Percentiles rank a stretch among this genome's conserved stretches.
phyloP scores from a whole-genome alignment of 1,284 basidiomycete genomes.

The Boletus calvinii region DNA sequence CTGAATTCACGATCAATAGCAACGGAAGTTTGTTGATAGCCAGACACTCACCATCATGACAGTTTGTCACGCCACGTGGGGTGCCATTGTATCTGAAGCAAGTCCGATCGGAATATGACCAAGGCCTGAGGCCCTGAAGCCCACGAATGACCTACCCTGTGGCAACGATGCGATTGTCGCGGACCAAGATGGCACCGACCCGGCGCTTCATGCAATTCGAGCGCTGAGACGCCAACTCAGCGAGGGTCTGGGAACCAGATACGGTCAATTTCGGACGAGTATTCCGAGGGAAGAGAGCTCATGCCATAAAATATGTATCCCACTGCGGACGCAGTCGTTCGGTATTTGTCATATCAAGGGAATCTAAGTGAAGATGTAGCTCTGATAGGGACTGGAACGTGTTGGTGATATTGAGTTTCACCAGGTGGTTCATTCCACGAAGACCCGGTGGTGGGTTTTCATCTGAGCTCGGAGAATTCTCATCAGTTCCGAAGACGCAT shows the following conservation, averaged over 20 bases:
- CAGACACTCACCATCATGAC: conserved; percentile 59
- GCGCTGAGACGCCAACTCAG: conserved; percentile 81
- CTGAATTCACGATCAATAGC: conserved; percentile 14
- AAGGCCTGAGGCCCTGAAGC: conserved; percentile 1
- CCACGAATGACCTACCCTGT: conserved; percentile 62
- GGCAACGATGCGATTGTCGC: conserved; percentile 85
- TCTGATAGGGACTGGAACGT: conserved; percentile 54
- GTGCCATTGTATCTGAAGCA: conserved; percentile 89
- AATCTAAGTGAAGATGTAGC: conserved; percentile 65
- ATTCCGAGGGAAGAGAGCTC: conserved; percentile 19
- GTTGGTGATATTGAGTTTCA: conserved; percentile 74
- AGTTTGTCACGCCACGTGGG: conserved; percentile 84
- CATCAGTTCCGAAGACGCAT: conserved; percentile 47
- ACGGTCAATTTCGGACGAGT: conserved; percentile 3
- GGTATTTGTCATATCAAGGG: conserved; percentile 66
- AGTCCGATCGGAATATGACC: conserved; percentile 1
- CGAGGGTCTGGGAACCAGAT: conserved; percentile 61
- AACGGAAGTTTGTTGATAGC: neutral
- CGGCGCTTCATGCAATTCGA: conserved; percentile 99
- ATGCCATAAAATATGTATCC: conserved; percentile 95
- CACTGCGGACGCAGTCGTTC: conserved; percentile 83
- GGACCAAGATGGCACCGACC: conserved; percentile 90
- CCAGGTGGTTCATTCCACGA: conserved; percentile 45
- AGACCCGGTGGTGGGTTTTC: conserved; percentile 34
- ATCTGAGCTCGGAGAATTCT: conserved; percentile 1